Conservation (phyloP, 2,329 filamentous ascomycete genomes). For the Trematosphaeria pertusa region DNA sequence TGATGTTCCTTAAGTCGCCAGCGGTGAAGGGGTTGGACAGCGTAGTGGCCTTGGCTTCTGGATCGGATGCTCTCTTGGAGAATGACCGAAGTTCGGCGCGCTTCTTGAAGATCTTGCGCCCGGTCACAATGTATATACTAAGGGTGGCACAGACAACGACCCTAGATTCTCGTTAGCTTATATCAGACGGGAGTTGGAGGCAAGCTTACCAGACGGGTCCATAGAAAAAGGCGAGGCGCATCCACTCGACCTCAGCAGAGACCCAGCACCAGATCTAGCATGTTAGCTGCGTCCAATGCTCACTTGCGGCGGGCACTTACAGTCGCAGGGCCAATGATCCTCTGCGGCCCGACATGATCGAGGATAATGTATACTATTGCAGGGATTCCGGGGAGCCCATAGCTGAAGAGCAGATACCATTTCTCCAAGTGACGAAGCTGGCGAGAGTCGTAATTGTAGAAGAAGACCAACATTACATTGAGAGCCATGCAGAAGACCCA, state of each 20-base stretch:
- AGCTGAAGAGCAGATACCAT: slow-evolving; percentile 73
- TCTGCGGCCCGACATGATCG: slow-evolving; percentile 57
- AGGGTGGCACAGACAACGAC: slow-evolving; percentile 67
- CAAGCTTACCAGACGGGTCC: slow-evolving; percentile 67
- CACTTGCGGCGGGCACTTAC: too few relatives aligned
- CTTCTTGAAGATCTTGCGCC: slow-evolving; percentile 71
- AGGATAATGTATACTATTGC: slow-evolving; percentile 73
- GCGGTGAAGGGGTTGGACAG: slow-evolving; percentile 54
- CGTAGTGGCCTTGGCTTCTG: slow-evolving; percentile 8
- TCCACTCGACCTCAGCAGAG: slow-evolving; percentile 68
- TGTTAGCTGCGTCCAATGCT: slow-evolving; percentile 3
- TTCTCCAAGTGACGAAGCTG: slow-evolving; percentile 72
- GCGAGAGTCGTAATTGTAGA: slow-evolving; percentile 71
- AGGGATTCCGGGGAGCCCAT: slow-evolving; percentile 75
- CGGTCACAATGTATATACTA: slow-evolving; percentile 71
- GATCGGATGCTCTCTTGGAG: slow-evolving; percentile 14
- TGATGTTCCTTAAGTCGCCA: slow-evolving; percentile 54
- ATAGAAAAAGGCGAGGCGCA: slow-evolving; percentile 79
- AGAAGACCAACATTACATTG: slow-evolving; percentile 85
- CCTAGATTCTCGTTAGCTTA: slow-evolving; percentile 19
- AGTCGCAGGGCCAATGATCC: slow-evolving; percentile 75
- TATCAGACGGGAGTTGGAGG: neutral
- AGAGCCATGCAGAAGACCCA: slow-evolving; percentile 82
- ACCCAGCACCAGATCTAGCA: slow-evolving; percentile 83
- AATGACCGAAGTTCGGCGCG: slow-evolving; percentile 59